Evolutionary conservation across 805 yeast species (phyloP).

Genomic region (Metschnikowia anglica): DNA sequence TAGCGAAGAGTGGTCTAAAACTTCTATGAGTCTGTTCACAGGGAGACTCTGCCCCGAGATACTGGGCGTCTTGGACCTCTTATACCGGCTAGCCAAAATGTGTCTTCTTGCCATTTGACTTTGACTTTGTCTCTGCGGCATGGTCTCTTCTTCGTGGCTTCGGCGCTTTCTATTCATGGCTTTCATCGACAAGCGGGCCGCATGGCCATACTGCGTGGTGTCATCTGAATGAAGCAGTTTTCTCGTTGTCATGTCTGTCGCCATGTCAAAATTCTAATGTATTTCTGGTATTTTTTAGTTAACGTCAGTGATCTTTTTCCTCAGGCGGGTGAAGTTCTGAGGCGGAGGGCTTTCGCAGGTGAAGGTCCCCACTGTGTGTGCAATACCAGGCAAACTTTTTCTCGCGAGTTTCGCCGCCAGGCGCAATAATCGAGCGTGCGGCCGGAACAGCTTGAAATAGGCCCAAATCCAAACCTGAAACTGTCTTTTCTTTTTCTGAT

Average conservation of each 20-base stretch:
- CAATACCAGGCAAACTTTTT: not conserved
- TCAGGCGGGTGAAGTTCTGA: not conserved
- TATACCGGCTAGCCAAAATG: slow-evolving; percentile 14
- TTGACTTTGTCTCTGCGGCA: slow-evolving; percentile 6
- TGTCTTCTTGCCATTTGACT: slow-evolving; percentile 7
- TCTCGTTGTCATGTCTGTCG: slow-evolving; percentile 10
- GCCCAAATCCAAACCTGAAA: too few relatives aligned
- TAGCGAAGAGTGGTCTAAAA: slow-evolving; percentile 57
- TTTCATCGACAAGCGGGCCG: slow-evolving; percentile 8
- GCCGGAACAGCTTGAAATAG: too few relatives aligned
- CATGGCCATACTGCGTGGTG: not conserved
- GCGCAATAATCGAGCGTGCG: too few relatives aligned
- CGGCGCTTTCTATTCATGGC: slow-evolving; percentile 10
- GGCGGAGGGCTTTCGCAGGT: slow-evolving; percentile 1
- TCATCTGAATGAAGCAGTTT: slow-evolving; percentile 8
- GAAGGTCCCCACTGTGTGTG: slow-evolving; percentile 8
- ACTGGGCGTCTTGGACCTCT: slow-evolving; percentile 41
- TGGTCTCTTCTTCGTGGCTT: slow-evolving; percentile 5
- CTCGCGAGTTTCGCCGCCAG: too few relatives aligned
- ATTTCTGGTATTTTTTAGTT: not conserved
- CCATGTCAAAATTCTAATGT: slow-evolving; percentile 1
- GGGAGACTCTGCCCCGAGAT: slow-evolving; percentile 63
- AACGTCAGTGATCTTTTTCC: not conserved
- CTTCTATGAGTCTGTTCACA: slow-evolving; percentile 62
- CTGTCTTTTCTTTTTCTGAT: too few relatives aligned